Percentiles rank a stretch among this genome's conserved stretches.
These are phyloP conservation scores for Cladophialophora psammophila DNA, from an alignment of 2,329 filamentous ascomycete species.

Conservation along the genomic window DNA sequence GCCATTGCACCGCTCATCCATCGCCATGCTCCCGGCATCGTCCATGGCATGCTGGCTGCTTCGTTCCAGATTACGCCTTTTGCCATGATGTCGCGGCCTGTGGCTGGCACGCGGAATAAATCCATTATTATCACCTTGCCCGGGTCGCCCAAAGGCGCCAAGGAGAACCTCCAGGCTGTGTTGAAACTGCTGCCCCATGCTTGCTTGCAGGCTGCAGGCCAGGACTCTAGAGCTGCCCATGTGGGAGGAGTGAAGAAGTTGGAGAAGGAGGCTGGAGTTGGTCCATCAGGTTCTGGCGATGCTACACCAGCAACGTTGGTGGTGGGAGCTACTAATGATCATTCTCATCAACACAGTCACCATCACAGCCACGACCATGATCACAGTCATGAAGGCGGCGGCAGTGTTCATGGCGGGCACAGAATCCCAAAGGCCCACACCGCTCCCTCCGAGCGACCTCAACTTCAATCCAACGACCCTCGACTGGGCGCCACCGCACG, in stretches of 20 bases:
- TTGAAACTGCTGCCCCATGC: conserved; percentile 93
- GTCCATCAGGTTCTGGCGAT: conserved; percentile 29
- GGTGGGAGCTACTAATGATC: conserved; percentile 16
- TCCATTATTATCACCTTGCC: conserved; percentile 88
- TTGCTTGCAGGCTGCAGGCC: conserved; percentile 86
- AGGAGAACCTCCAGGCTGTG: conserved; percentile 88
- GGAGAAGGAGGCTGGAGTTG: conserved; percentile 79
- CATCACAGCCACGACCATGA: conserved; percentile 56
- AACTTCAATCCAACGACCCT: conserved; percentile 63
- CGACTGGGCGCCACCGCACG: conserved; percentile 69
- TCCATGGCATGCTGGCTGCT: conserved; percentile 90
- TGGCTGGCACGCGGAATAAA: conserved; percentile 83
- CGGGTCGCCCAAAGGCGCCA: conserved; percentile 92
- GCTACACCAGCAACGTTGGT: conserved; percentile 7
- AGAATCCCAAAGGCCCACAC: conserved; percentile 75
- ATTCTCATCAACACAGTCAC: conserved; percentile 42
- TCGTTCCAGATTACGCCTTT: conserved; percentile 90
- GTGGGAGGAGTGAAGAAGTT: conserved; percentile 81
- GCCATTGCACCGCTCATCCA: conserved; percentile 81
- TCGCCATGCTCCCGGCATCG: conserved; percentile 84
- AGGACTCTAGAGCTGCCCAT: conserved; percentile 80
- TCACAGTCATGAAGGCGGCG: conserved; percentile 63
- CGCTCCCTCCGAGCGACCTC: conserved; percentile 62
- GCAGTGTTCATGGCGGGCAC: conserved; percentile 48
- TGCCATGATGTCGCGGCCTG: conserved; percentile 94